phyloP scores from a whole-genome alignment of 2,329 filamentous ascomycete genomes.

The Calonectria ilicicola region DNA sequence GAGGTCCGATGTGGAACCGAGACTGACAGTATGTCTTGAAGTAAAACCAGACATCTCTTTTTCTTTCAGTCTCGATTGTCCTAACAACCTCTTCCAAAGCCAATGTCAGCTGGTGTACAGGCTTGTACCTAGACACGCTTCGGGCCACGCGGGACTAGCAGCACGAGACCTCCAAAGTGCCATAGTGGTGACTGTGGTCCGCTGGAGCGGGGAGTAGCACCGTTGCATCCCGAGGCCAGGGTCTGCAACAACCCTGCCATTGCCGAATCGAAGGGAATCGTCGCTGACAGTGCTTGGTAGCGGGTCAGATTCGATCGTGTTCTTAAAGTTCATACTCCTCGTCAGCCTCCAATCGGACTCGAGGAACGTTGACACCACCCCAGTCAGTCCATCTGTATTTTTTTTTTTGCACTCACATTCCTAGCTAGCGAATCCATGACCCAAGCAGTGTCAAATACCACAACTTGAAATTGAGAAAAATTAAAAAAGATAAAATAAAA shows the following conservation, averaged over 20 bases:
- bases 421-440: neutral
- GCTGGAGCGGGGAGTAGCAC: slow-evolving; percentile 21
- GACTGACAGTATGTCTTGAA: neutral
- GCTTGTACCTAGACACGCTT: neutral
- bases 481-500: neutral
- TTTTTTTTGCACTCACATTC: neutral
- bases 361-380: neutral
- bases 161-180: slow-evolving; percentile 26
- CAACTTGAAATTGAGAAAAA: neutral
- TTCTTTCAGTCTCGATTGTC: neutral
- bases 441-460: neutral
- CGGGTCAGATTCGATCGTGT: slow-evolving; percentile 5
- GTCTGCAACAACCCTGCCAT: slow-evolving; percentile 12
- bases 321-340: slow-evolving; percentile 6
- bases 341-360: slow-evolving; percentile 1
- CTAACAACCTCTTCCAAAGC: neutral
- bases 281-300: neutral
- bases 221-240: slow-evolving; percentile 12
- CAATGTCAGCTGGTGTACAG: neutral
- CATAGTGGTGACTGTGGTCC: slow-evolving; percentile 20
- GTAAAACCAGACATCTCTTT: neutral
- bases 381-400: neutral
- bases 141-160: slow-evolving; percentile 3
- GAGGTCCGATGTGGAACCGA: neutral
- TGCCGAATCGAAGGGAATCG: slow-evolving; percentile 20